These are phyloP conservation scores for Petunia hybrid DNA, from an alignment of 305 asterid genomes.

Conservation along the genomic window DNA sequence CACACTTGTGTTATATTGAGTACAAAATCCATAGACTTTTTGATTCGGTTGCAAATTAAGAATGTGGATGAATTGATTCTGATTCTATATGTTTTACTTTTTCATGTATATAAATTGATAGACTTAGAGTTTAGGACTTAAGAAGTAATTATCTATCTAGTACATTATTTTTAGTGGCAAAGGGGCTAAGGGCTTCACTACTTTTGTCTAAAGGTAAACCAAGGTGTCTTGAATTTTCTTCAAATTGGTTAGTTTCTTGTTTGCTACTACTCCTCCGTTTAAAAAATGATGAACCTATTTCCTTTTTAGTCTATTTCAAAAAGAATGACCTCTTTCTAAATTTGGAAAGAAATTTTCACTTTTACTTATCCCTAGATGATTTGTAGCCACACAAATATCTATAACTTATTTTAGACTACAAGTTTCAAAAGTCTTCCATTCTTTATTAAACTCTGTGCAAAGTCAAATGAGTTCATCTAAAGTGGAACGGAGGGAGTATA, in stretches of 20 bases:
- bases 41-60: background rate
- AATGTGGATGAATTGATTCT: background rate
- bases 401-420: too few relatives aligned
- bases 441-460: too few relatives aligned
- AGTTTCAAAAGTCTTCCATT: too few relatives aligned
- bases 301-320: too few relatives aligned
- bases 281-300: too few relatives aligned
- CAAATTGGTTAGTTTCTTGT: background rate
- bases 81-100: constrained; percentile 28
- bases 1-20: background rate
- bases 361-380: too few relatives aligned
- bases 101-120: constrained; percentile 23
- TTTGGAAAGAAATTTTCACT: too few relatives aligned
- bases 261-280: background rate
- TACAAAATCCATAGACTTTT: background rate
- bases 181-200: background rate
- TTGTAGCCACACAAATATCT: too few relatives aligned
- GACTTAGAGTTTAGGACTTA: background rate
- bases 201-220: background rate
- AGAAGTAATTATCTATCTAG: background rate
- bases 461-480: too few relatives aligned
- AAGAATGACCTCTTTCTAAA: too few relatives aligned
- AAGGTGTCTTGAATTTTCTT: background rate
- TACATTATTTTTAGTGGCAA: background rate
- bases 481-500: too few relatives aligned